A percentile compares a stretch with the other conserved stretches of the same genome.
These are phyloP conservation scores for Trypanosoma theileri DNA, from an alignment of 208 protist genomes.

Conservation along the genomic window DNA sequence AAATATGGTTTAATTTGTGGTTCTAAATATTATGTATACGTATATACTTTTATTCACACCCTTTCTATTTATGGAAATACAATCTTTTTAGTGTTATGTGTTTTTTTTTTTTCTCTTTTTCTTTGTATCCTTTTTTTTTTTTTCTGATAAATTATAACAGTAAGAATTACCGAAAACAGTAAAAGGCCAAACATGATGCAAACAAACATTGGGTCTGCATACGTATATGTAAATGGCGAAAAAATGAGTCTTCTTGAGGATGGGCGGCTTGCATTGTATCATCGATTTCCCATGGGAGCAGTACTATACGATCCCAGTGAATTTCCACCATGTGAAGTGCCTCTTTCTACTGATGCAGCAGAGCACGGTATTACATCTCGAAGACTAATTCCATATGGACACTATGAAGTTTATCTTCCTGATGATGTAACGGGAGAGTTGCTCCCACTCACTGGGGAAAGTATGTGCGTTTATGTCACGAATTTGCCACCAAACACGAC, in stretches of 20 bases:
- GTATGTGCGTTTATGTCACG: conserved; percentile 66
- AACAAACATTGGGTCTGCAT: conserved; percentile 19
- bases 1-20: not conserved
- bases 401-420: conserved; percentile 68
- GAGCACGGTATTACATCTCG: conserved; percentile 63
- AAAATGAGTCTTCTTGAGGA: conserved; percentile 65
- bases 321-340: conserved; percentile 53
- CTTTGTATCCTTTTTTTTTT: not conserved
- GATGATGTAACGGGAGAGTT: conserved; percentile 39
- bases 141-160: too few species aligned
- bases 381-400: conserved; percentile 62
- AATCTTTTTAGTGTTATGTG: too few species aligned
- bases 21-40: not conserved
- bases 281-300: conserved; percentile 60
- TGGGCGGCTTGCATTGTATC: conserved; percentile 58
- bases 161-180: not conserved
- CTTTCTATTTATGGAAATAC: not conserved
- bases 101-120: too few species aligned
- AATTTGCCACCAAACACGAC: conserved; percentile 70
- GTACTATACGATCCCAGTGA: conserved; percentile 67
- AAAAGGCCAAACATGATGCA: not conserved
- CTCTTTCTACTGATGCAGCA: conserved; percentile 42
- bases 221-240: conserved; percentile 78
- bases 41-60: not conserved
- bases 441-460: conserved; percentile 24